A percentile compares a stretch with the other conserved stretches of the same genome.
These are phyloP conservation scores for Moringa oleifera DNA, from an alignment of 345 rosid genomes.

Conservation along the genomic window DNA sequence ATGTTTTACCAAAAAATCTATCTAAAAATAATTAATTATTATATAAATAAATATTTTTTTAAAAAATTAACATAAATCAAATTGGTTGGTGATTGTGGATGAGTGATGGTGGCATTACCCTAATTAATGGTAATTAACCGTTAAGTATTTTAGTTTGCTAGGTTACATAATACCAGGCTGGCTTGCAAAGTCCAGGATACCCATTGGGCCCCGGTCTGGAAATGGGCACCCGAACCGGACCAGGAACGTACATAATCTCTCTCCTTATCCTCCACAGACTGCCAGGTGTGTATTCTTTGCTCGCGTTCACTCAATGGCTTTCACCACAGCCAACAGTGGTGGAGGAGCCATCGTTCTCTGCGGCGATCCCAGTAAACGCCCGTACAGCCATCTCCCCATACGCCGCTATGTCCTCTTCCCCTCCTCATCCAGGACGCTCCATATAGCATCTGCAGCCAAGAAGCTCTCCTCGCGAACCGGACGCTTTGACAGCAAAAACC, in stretches of 20 bases:
- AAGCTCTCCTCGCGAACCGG: conserved; percentile 61
- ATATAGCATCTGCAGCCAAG: conserved; percentile 53
- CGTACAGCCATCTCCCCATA: conserved; percentile 11
- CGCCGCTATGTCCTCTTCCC: conserved; percentile 25
- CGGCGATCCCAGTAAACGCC: conserved; percentile 20
- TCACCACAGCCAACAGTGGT: conserved; percentile 40
- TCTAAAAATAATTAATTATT: too few species aligned
- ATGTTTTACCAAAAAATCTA: too few species aligned
- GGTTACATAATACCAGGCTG: too few species aligned
- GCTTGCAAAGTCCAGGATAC: too few species aligned
- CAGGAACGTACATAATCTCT: background rate
- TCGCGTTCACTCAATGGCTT: conserved; percentile 46
- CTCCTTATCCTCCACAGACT: background rate
- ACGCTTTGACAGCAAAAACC: conserved; percentile 61
- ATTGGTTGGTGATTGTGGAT: too few species aligned
- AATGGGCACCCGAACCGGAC: background rate
- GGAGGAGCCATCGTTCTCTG: conserved; percentile 32
- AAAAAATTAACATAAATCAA: too few species aligned
- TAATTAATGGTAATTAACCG: too few species aligned
- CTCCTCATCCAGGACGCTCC: conserved; percentile 22
- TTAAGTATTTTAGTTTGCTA: too few species aligned
- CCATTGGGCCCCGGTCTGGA: background rate
- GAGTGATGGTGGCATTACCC: too few species aligned
- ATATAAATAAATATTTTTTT: too few species aligned
- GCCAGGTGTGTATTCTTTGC: too few species aligned